phyloP scores from a whole-genome alignment of 768 basidiomycete genomes.

The Grammothele lineata region DNA sequence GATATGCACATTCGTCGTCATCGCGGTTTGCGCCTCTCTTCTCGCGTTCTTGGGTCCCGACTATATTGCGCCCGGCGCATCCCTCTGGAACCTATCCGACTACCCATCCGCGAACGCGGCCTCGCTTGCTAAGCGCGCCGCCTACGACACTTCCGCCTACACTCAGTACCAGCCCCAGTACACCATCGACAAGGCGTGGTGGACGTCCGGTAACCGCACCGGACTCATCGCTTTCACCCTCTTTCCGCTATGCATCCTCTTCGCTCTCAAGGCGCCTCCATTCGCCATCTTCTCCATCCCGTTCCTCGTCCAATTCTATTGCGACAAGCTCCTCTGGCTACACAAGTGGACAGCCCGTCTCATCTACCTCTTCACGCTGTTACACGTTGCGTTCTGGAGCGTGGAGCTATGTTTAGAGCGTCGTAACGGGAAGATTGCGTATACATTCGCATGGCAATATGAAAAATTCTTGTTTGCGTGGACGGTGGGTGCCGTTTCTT shows the following conservation, averaged over 20 bases:
- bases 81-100: conserved; percentile 32
- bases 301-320: conserved; percentile 58
- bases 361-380: conserved; percentile 56
- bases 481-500: conserved; percentile 36
- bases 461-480: conserved; percentile 59
- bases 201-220: conserved; percentile 64
- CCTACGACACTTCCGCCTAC: conserved; percentile 30
- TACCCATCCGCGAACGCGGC: conserved; percentile 27
- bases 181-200: conserved; percentile 64
- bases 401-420: conserved; percentile 56
- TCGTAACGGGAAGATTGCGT: conserved; percentile 41
- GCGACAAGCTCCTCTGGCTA: conserved; percentile 69
- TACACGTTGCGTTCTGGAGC: conserved; percentile 68
- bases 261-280: conserved; percentile 68
- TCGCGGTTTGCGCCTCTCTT: conserved; percentile 40
- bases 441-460: conserved; percentile 53
- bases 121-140: conserved; percentile 11
- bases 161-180: conserved; percentile 43
- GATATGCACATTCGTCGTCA: conserved; percentile 43
- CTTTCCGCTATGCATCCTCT: conserved; percentile 63
- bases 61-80: conserved; percentile 51
- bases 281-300: conserved; percentile 68
- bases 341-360: conserved; percentile 71
- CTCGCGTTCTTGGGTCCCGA: conserved; percentile 62
- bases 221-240: conserved; percentile 72